Evolutionary conservation across 2,329 filamentous ascomycete species (phyloP).

Genomic region (Cylindrodendrum hubeiense): DNA sequence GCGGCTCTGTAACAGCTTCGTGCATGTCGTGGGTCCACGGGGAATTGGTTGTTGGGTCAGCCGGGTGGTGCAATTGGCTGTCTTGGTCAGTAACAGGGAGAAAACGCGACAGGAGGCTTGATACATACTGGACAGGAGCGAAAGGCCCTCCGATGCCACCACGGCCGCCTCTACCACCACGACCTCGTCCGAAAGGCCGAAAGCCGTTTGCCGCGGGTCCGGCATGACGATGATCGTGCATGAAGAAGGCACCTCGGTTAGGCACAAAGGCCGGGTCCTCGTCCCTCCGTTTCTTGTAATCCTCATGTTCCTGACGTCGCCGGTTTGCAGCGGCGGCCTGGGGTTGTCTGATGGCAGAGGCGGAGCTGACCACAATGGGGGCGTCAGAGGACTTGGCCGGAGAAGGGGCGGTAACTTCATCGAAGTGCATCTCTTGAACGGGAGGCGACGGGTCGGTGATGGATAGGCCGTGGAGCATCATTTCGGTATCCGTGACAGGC

Average conservation of each 20-base stretch:
- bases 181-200: slow-evolving; percentile 75
- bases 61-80: slow-evolving; percentile 58
- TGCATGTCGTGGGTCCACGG: slow-evolving; percentile 97
- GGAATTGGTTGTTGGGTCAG: slow-evolving; percentile 75
- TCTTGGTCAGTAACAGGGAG: slow-evolving; percentile 41
- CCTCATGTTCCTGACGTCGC: slow-evolving; percentile 87
- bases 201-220: slow-evolving; percentile 84
- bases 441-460: slow-evolving; percentile 57
- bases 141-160: slow-evolving; percentile 70
- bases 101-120: slow-evolving; percentile 10
- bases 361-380: slow-evolving; percentile 68
- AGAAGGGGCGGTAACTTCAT: slow-evolving; percentile 54
- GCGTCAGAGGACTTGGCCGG: slow-evolving; percentile 57
- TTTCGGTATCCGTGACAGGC: slow-evolving; percentile 65
- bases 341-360: slow-evolving; percentile 58
- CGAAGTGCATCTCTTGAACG: slow-evolving; percentile 61
- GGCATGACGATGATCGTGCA: slow-evolving; percentile 91
- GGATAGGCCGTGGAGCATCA: slow-evolving; percentile 69
- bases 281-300: slow-evolving; percentile 89
- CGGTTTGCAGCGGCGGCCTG: slow-evolving; percentile 75
- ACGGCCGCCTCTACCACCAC: slow-evolving; percentile 71
- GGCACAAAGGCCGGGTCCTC: slow-evolving; percentile 94
- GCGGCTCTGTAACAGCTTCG: slow-evolving; percentile 70
- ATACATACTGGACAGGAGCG: slow-evolving; percentile 73
- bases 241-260: slow-evolving; percentile 94